Evolutionary conservation across 352 stramenopile species (phyloP).

Genomic region (Phytopythium mirpurense): DNA sequence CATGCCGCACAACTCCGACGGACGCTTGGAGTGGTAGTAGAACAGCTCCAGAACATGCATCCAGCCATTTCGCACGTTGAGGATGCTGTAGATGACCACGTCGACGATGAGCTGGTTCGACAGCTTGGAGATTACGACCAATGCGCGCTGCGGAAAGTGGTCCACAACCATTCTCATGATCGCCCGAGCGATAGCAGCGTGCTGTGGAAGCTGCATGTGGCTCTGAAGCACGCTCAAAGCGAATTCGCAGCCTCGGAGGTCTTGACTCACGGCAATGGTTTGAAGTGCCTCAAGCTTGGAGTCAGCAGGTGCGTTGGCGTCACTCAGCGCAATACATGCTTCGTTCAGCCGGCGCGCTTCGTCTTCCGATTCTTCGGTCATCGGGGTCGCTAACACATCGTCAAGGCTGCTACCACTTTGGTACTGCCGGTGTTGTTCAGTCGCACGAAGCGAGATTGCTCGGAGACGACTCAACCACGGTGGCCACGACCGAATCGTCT

Average conservation of each 20-base stretch:
- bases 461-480: slow-evolving; percentile 53
- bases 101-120: slow-evolving; percentile 60
- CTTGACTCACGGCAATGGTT: slow-evolving; percentile 32
- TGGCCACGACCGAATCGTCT: slow-evolving; percentile 71
- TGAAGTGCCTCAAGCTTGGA: slow-evolving; percentile 54
- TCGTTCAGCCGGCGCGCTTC: slow-evolving; percentile 43
- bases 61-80: slow-evolving; percentile 75
- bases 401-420: background rate
- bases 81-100: slow-evolving; percentile 62
- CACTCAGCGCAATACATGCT: slow-evolving; percentile 46
- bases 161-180: slow-evolving; percentile 49
- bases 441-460: slow-evolving; percentile 21
- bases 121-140: slow-evolving; percentile 37
- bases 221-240: slow-evolving; percentile 53
- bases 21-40: slow-evolving; percentile 43
- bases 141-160: slow-evolving; percentile 38
- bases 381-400: background rate
- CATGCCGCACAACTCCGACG: slow-evolving; percentile 40
- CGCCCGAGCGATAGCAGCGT: slow-evolving; percentile 30
- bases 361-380: slow-evolving; percentile 8
- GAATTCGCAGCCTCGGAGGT: slow-evolving; percentile 48
- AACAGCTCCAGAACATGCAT: slow-evolving; percentile 78
- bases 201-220: slow-evolving; percentile 18
- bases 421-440: slow-evolving; percentile 7
- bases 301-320: slow-evolving; percentile 31